Base-by-base conservation (phyloP, 2,329 filamentous ascomycete species). In the Venturia effusa region DNA sequence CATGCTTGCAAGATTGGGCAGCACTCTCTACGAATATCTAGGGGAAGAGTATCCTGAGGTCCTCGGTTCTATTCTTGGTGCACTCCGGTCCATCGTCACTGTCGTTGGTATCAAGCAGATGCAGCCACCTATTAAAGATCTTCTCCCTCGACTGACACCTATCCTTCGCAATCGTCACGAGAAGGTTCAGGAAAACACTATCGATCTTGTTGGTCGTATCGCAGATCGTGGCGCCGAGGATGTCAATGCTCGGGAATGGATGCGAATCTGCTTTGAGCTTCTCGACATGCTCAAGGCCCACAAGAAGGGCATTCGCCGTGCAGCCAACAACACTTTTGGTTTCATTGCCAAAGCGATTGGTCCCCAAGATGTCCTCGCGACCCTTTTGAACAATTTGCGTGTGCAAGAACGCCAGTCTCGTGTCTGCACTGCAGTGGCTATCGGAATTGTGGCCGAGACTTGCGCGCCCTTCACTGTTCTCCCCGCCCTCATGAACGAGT, bases 261-360 rank as follows among this genome's bases (percentile, higher is more conserved):
- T 99, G 95, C 88, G 94, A 74, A 99, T 99, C 74, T 99, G 94
- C 79, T 99, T 99, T 76, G 94, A 99, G 79, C 81, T 99, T 63
- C 85, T 99, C 37, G 94, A 99, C 77, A 99, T 99, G 94, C 84
- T 99, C 71, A 99, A 99, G 78, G 94, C 94, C 7, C 94, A 99
- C 81, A 99, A 99, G 79, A 99, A 99, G 83, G 95, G 94, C 68
- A 99, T 99, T 69, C 89, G 94, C 68, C 88, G 94, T 75, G 94
- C 94, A 27, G 95, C 94, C 70, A 99, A 99, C 84, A 99, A 99
- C 80, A 99, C 94, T 0, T 99, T 99, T 71, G 94, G 94, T 75
- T 99, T 97, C 83, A 99, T 99, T 71, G 94, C 94, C 74, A 99
- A 99, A 78, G 94, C 94, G 66, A 99, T 99, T 71, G 94, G 94